Percentiles rank a stretch among this genome's conserved stretches.
Conservation (phyloP, 2,329 filamentous ascomycete genomes). For the Verticillium klebahnii region DNA sequence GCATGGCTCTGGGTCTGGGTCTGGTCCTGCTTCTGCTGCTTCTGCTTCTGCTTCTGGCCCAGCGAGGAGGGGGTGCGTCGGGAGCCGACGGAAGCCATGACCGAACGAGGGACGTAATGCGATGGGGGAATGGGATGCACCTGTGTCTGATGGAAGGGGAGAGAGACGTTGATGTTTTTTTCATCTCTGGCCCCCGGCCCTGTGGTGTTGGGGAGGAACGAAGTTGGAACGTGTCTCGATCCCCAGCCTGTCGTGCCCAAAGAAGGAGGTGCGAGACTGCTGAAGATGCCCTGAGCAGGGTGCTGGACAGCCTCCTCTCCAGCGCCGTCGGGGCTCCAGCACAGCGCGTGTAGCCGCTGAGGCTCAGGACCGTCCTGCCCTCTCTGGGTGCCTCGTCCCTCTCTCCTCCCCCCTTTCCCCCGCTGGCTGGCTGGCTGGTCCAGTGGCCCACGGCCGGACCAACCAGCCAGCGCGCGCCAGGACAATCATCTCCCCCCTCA, state of each 20-base stretch:
- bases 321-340: not conserved
- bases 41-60: not conserved
- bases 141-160: not conserved
- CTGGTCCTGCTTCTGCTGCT: not conserved
- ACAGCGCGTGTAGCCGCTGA: not conserved
- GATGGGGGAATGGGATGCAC: not conserved
- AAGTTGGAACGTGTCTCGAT: not conserved
- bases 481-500: not conserved
- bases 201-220: not conserved
- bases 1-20: not conserved
- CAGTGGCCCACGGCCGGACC: too few species aligned
- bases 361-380: not conserved
- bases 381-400: not conserved
- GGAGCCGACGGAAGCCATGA: slow-evolving; percentile 15
- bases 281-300: not conserved
- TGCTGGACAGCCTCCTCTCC: not conserved
- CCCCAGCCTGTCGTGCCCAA: not conserved
- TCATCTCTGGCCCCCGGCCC: not conserved
- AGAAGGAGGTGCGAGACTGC: not conserved
- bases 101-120: not conserved
- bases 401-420: too few species aligned
- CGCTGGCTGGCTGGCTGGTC: too few species aligned
- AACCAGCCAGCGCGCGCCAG: not conserved
- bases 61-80: not conserved
- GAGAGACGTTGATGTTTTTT: not conserved